phyloP scores from a whole-genome alignment of 345 rosid species.

The Rhizophora apiculata region DNA sequence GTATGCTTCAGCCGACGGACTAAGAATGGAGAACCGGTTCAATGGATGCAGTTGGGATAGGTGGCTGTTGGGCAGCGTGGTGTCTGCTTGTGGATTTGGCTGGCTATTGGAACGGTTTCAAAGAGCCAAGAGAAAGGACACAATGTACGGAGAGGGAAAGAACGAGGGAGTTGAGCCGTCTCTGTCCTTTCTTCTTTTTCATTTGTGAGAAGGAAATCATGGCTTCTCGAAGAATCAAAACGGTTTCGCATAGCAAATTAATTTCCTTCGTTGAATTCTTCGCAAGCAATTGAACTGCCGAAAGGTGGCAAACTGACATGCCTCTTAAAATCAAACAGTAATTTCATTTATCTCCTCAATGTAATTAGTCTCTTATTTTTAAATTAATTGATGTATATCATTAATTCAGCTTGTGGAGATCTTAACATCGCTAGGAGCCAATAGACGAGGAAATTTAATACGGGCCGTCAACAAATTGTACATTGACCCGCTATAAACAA shows the following conservation, averaged over 20 bases:
- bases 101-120: conserved; percentile 4
- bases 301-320: too few relatives aligned
- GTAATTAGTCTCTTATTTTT: too few relatives aligned
- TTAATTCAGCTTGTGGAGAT: too few relatives aligned
- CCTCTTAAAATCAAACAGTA: too few relatives aligned
- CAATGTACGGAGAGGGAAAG: background rate
- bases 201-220: too few relatives aligned
- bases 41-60: conserved; percentile 6
- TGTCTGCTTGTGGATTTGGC: conserved; percentile 36
- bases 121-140: conserved; percentile 24
- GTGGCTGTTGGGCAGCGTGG: conserved; percentile 23
- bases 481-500: conserved; percentile 19
- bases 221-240: conserved; percentile 10
- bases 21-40: background rate
- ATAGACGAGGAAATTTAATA: too few relatives aligned
- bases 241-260: background rate
- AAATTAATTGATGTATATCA: too few relatives aligned
- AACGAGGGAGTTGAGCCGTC: conserved; percentile 21
- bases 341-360: too few relatives aligned
- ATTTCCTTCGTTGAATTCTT: too few relatives aligned
- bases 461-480: too few relatives aligned
- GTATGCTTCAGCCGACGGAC: conserved; percentile 45
- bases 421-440: too few relatives aligned
- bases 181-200: background rate
- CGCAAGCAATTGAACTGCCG: too few relatives aligned